phyloP scores from a whole-genome alignment of 257 asterid genomes.

The Solanum chaucha region DNA sequence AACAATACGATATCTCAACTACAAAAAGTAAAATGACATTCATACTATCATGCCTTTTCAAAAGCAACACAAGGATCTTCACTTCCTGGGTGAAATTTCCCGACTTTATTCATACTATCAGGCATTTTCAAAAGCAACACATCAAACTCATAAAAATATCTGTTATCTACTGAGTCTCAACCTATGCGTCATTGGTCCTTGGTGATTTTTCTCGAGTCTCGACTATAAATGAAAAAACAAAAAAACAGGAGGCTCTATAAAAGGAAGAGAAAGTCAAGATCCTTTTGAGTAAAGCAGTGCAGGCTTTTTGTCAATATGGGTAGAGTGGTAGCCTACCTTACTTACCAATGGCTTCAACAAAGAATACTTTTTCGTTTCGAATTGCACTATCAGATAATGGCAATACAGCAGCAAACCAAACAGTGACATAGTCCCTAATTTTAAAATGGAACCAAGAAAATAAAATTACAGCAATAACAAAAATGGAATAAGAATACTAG shows the following conservation, averaged over 20 bases:
- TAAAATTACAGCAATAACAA: not conserved
- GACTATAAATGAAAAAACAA: not conserved
- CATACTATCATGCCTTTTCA: not conserved
- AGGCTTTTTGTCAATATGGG: not conserved
- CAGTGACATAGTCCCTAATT: not conserved
- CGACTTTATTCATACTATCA: not conserved
- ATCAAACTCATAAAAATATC: not conserved
- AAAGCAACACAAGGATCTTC: not conserved
- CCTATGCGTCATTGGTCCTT: not conserved
- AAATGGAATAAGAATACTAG: not conserved
- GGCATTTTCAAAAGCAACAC: too few relatives aligned
- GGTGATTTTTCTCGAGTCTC: not conserved
- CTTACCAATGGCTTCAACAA: not conserved
- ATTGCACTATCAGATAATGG: not conserved
- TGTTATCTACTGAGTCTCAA: not conserved
- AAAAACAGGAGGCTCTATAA: not conserved
- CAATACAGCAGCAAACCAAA: not conserved
- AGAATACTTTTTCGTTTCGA: not conserved
- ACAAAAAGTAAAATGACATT: not conserved
- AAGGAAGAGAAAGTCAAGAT: not conserved
- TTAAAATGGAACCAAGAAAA: not conserved
- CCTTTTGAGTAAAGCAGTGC: not conserved
- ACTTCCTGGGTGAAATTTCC: not conserved
- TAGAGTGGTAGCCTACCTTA: not conserved
- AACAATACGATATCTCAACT: not conserved